A percentile compares a stretch with the other conserved stretches of the same genome.
Conservation (phyloP, 805 yeast genomes). For the Komagataella pseudopastoris region DNA sequence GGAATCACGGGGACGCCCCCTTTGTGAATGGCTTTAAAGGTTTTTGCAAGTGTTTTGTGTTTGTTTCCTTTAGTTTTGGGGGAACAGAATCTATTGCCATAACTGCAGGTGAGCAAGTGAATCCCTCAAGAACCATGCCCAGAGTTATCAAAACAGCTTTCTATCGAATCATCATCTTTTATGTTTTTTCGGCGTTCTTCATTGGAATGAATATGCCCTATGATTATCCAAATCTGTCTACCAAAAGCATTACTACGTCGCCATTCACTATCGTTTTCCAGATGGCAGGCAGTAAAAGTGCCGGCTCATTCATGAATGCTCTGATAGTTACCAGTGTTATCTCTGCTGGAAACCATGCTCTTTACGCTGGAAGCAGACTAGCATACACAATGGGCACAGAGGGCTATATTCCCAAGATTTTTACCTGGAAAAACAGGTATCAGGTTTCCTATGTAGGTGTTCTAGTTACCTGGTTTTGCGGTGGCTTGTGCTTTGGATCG, state of each 20-base stretch:
- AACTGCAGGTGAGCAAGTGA: conserved; percentile 42
- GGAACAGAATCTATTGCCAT: conserved; percentile 47
- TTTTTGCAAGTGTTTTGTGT: conserved; percentile 38
- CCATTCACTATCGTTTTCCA: conserved; percentile 55
- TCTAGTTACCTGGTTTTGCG: conserved; percentile 33
- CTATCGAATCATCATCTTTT: conserved; percentile 39
- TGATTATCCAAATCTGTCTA: conserved; percentile 28
- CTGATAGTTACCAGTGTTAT: conserved; percentile 40
- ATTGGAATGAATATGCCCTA: conserved; percentile 47
- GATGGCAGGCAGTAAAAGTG: conserved; percentile 32
- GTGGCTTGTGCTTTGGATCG: conserved; percentile 48
- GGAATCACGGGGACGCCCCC: conserved; percentile 38
- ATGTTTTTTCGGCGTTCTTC: conserved; percentile 34
- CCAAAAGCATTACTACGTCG: conserved; percentile 44
- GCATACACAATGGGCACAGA: conserved; percentile 34
- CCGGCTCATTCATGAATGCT: conserved; percentile 51
- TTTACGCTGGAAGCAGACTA: conserved; percentile 31
- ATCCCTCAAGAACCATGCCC: conserved; percentile 44
- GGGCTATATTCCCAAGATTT: conserved; percentile 29
- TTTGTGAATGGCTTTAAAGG: conserved; percentile 47
- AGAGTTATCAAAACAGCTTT: conserved; percentile 41
- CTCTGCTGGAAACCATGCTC: conserved; percentile 48
- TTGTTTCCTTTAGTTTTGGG: conserved; percentile 49
- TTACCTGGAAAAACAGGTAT: conserved; percentile 26
- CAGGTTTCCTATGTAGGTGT: conserved; percentile 37